phyloP scores from a whole-genome alignment of 768 basidiomycete genomes.

The Floccularia luteovirens region DNA sequence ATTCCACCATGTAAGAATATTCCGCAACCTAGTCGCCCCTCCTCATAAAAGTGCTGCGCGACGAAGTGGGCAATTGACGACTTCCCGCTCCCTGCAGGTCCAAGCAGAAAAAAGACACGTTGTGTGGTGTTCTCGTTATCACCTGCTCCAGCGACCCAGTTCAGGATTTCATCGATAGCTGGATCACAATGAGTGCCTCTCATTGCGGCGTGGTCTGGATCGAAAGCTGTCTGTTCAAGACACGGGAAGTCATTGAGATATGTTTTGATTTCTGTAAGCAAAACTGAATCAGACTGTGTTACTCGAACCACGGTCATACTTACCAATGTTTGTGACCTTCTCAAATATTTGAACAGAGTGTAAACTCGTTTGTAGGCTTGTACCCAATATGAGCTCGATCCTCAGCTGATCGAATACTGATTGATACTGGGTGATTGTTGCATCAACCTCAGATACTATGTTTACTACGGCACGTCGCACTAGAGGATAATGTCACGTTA shows the following conservation, averaged over 20 bases:
- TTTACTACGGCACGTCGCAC: not conserved
- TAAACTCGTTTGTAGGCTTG: slow-evolving; percentile 1
- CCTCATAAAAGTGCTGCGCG: slow-evolving; percentile 15
- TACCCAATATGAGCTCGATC: slow-evolving; percentile 4
- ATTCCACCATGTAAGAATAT: slow-evolving; percentile 17
- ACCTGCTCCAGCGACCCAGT: slow-evolving; percentile 7
- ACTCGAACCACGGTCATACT: not conserved
- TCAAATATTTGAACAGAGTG: slow-evolving; percentile 4
- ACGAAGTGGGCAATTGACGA: slow-evolving; percentile 21
- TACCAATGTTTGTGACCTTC: slow-evolving; percentile 3
- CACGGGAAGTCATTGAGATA: slow-evolving; percentile 3
- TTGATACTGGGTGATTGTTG: slow-evolving; percentile 1
- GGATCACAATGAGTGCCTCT: slow-evolving; percentile 6
- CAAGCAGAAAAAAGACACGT: slow-evolving; percentile 18
- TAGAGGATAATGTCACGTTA: not conserved
- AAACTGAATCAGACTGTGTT: not conserved
- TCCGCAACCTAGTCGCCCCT: slow-evolving; percentile 20
- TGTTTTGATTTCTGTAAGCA: not conserved
- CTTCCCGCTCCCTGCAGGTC: slow-evolving; percentile 20
- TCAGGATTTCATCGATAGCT: slow-evolving; percentile 11
- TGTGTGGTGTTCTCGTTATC: slow-evolving; percentile 7
- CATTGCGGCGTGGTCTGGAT: slow-evolving; percentile 4
- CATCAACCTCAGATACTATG: slow-evolving; percentile 1
- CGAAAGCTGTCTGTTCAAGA: slow-evolving; percentile 5
- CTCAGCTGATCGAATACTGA: slow-evolving; percentile 1